Evolutionary conservation across 1,284 basidiomycete genomes (phyloP).

Genomic region (Cutaneotrichosporon cutaneum): DNA sequence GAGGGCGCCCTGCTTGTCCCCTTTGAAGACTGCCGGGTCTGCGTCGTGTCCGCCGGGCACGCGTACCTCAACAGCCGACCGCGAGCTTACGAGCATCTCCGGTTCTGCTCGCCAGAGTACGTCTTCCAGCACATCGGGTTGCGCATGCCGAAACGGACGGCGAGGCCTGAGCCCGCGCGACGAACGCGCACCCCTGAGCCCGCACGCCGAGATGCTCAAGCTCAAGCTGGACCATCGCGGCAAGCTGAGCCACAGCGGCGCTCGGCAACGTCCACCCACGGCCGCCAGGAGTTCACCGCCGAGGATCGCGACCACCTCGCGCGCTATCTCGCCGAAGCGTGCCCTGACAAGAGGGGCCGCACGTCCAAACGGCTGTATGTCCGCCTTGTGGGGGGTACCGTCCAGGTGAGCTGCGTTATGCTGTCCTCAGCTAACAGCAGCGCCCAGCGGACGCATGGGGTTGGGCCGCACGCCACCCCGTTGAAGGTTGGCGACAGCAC

Average conservation of each 20-base stretch:
- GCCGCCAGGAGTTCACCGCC: conserved; percentile 17
- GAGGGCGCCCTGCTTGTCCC: conserved; percentile 29
- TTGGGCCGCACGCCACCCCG: background rate
- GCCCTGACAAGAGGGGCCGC: conserved; percentile 11
- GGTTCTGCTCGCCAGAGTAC: background rate
- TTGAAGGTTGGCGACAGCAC: conserved; percentile 10
- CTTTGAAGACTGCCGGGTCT: conserved; percentile 8
- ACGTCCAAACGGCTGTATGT: conserved; percentile 6
- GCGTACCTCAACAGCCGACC: conserved; percentile 2
- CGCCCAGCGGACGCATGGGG: background rate
- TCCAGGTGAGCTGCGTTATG: background rate
- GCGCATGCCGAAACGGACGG: background rate
- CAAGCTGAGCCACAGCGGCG: background rate
- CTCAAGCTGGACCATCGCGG: background rate
- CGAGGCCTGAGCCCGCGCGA: background rate
- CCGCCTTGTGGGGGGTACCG: background rate
- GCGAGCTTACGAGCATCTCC: background rate
- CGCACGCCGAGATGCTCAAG: too few species aligned
- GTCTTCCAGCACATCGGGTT: conserved; percentile 1
- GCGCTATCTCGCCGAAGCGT: conserved; percentile 21
- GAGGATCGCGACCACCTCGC: conserved; percentile 26
- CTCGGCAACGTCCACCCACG: too few species aligned
- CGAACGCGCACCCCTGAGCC: background rate
- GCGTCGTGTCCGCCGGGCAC: conserved; percentile 18
- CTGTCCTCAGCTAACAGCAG: background rate